A percentile compares a stretch with the other conserved stretches of the same genome.
Conservation (phyloP, 1,284 basidiomycete genomes). For the Rhodotorula sp. region DNA sequence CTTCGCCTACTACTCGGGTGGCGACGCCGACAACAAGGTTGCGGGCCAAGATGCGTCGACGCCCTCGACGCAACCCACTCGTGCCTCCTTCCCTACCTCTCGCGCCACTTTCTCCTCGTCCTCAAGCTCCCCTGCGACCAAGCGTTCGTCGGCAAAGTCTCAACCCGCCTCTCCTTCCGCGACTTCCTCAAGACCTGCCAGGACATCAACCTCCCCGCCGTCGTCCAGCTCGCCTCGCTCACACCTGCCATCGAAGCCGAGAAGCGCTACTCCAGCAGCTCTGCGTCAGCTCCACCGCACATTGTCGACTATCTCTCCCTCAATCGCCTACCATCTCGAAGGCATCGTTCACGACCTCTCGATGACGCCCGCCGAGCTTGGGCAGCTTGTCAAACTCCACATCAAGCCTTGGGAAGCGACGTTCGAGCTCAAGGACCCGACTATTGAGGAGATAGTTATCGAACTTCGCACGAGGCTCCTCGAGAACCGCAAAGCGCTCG, state of each 20-base stretch:
- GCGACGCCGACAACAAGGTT: neutral
- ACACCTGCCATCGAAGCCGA: neutral
- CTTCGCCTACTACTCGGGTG: neutral
- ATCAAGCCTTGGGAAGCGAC: no score
- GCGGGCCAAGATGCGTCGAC: neutral
- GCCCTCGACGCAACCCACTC: conserved; percentile 10
- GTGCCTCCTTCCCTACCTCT: conserved; percentile 3
- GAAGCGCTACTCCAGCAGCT: neutral
- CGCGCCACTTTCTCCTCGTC: conserved; percentile 4
- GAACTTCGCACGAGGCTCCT: conserved; percentile 17
- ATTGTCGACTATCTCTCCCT: conserved; percentile 1
- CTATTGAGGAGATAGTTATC: conserved; percentile 17
- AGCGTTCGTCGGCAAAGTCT: neutral
- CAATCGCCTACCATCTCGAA: conserved; percentile 19
- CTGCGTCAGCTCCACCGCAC: neutral
- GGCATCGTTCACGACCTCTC: conserved; percentile 17
- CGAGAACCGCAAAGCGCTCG: conserved; percentile 6
- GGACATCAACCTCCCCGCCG: neutral
- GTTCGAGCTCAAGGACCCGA: neutral
- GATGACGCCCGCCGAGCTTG: neutral
- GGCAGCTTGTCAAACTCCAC: neutral
- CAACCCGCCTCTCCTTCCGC: neutral
- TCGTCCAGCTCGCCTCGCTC: neutral
- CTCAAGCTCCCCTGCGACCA: neutral
- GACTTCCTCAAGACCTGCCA: neutral